These are phyloP conservation scores for Serendipita sp. DNA, from an alignment of 768 basidiomycete genomes.

Conservation along the genomic window DNA sequence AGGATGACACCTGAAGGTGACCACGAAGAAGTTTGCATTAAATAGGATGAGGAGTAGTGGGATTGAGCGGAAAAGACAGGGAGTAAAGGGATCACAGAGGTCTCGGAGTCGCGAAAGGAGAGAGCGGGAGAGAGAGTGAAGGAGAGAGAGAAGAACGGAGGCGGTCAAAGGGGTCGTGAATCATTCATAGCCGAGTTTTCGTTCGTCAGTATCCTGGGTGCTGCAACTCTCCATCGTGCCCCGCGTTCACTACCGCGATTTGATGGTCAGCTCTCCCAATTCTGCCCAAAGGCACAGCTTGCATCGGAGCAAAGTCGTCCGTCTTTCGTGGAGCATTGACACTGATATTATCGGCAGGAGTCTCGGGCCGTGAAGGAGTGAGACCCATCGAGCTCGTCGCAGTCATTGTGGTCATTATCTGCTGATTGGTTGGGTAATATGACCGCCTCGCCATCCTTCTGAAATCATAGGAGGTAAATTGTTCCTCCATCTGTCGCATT, in stretches of 20 bases:
- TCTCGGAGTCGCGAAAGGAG: too few species aligned
- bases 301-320: background rate
- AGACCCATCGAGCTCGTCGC: slow-evolving; percentile 4
- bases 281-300: background rate
- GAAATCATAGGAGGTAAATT: slow-evolving; percentile 91
- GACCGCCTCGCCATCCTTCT: slow-evolving; percentile 81
- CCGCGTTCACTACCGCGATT: too few species aligned
- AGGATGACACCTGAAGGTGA: too few species aligned
- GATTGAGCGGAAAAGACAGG: background rate
- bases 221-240: too few species aligned
- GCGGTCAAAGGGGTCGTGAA: too few species aligned
- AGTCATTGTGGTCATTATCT: slow-evolving; percentile 5
- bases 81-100: too few species aligned
- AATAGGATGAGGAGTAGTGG: too few species aligned
- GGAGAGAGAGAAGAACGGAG: background rate
- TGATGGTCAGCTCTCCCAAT: background rate
- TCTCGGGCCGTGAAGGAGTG: background rate
- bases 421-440: slow-evolving; percentile 74
- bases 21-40: too few species aligned
- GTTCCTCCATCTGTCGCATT: slow-evolving; percentile 97
- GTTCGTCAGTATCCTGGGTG: too few species aligned
- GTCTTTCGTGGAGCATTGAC: background rate
- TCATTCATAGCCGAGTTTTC: too few species aligned
- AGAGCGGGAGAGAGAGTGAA: too few species aligned
- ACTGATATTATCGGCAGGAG: background rate